A percentile compares a stretch with the other conserved stretches of the same genome.
phyloP scores from a whole-genome alignment of 306 rosid genomes.

The Cicer judaicum region DNA sequence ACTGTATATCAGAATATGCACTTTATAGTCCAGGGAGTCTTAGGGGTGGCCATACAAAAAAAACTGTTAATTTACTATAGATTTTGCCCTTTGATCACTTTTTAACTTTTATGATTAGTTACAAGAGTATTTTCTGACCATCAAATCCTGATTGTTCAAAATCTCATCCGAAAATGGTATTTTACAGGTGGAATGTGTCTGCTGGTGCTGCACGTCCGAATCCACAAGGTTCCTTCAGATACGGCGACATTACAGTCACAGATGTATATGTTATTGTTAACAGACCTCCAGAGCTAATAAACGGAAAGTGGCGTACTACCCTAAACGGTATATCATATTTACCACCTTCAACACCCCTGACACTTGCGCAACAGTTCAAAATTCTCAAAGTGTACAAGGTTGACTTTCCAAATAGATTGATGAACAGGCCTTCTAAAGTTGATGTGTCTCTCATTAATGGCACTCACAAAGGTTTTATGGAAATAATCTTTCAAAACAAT shows the following conservation, averaged over 20 bases:
- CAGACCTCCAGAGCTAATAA: slow-evolving; percentile 77
- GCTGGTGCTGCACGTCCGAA: slow-evolving; percentile 94
- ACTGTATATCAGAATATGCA: no score
- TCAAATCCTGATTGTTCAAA: slow-evolving; percentile 26
- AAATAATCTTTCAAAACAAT: slow-evolving; percentile 85
- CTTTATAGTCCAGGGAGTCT: no score
- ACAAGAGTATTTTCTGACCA: background rate
- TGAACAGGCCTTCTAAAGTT: slow-evolving; percentile 73
- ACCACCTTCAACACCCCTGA: slow-evolving; percentile 81
- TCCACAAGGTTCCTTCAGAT: slow-evolving; percentile 86
- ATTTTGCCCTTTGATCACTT: slow-evolving; percentile 3
- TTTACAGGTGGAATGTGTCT: slow-evolving; percentile 73
- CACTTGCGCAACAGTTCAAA: slow-evolving; percentile 74
- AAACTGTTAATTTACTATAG: background rate
- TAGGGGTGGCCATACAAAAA: slow-evolving; percentile 4
- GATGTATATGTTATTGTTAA: slow-evolving; percentile 70
- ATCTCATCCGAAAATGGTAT: slow-evolving; percentile 35
- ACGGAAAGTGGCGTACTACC: slow-evolving; percentile 79
- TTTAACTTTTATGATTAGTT: slow-evolving; percentile 12
- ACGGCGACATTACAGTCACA: slow-evolving; percentile 75
- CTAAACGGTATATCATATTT: slow-evolving; percentile 84
- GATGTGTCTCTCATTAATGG: slow-evolving; percentile 83
- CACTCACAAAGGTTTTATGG: slow-evolving; percentile 76
- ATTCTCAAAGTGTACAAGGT: slow-evolving; percentile 75
- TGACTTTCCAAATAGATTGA: slow-evolving; percentile 76